Evolutionary conservation across 805 yeast species (phyloP).

Genomic region (Priceomyces melissophilus): DNA sequence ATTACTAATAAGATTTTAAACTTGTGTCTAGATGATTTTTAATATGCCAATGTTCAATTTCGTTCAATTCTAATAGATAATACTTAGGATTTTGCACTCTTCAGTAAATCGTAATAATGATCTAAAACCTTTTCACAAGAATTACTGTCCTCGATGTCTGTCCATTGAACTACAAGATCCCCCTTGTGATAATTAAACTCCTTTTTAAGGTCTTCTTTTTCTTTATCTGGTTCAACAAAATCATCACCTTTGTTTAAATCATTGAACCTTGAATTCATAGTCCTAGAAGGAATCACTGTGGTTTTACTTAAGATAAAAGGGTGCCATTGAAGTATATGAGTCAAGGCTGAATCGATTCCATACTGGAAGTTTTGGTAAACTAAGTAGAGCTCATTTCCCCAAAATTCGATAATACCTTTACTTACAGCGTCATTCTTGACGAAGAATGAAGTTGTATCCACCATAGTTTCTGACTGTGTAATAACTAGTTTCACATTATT

Average conservation of each 20-base stretch:
- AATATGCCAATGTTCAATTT: slow-evolving; percentile 1
- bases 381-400: slow-evolving; percentile 72
- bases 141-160: slow-evolving; percentile 48
- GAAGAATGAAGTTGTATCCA: slow-evolving; percentile 72
- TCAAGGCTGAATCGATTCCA: slow-evolving; percentile 64
- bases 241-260: slow-evolving; percentile 14
- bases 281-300: slow-evolving; percentile 59
- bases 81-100: slow-evolving; percentile 1
- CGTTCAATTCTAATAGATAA: neutral
- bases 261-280: slow-evolving; percentile 24
- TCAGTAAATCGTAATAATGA: slow-evolving; percentile 11
- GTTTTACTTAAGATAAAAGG: slow-evolving; percentile 72
- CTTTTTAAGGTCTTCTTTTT: slow-evolving; percentile 1
- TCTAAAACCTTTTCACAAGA: slow-evolving; percentile 53
- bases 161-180: slow-evolving; percentile 64
- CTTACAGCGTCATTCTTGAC: slow-evolving; percentile 63
- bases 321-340: slow-evolving; percentile 95
- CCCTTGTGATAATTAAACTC: slow-evolving; percentile 51
- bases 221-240: slow-evolving; percentile 20
- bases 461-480: slow-evolving; percentile 63
- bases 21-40: slow-evolving; percentile 16
- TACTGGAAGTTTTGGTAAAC: slow-evolving; percentile 59
- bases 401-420: slow-evolving; percentile 68
- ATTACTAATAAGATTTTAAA: slow-evolving; percentile 5
- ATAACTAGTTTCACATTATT: slow-evolving; percentile 56